phyloP scores from a whole-genome alignment of 1,284 basidiomycete genomes.

The Phlebopus sp. region DNA sequence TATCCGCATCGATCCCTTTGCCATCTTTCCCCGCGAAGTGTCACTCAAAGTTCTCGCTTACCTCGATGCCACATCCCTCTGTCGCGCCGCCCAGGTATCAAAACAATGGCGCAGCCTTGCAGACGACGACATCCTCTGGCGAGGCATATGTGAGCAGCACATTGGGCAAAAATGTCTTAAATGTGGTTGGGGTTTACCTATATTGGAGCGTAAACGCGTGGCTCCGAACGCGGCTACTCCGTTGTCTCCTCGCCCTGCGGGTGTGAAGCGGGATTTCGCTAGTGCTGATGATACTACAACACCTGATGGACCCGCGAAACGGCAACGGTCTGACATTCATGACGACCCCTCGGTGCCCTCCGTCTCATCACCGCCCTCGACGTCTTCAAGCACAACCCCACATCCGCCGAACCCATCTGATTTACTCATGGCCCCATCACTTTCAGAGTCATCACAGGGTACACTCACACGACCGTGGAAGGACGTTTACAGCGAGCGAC shows the following conservation, averaged over 20 bases:
- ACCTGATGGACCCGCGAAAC: conserved; percentile 45
- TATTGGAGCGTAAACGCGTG: conserved; percentile 75
- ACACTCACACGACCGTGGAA: conserved; percentile 90
- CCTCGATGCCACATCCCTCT: conserved; percentile 94
- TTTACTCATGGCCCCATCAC: conserved; percentile 10
- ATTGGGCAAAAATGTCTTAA: conserved; percentile 97
- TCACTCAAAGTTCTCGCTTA: conserved; percentile 87
- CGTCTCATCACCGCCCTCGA: conserved; percentile 19
- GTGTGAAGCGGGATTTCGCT: conserved; percentile 40
- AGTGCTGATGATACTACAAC: conserved; percentile 19
- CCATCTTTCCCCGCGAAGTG: conserved; percentile 88
- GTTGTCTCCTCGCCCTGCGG: conserved; percentile 25
- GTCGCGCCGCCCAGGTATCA: conserved; percentile 93
- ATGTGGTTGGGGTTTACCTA: conserved; percentile 96
- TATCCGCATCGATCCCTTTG: conserved; percentile 95
- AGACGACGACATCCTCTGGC: conserved; percentile 96
- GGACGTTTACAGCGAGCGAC: conserved; percentile 96
- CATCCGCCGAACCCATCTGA: conserved; percentile 12
- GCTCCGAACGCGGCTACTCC: conserved; percentile 37
- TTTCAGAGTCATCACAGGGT: conserved; percentile 5
- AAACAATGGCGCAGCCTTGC: conserved; percentile 86
- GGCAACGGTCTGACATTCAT: conserved; percentile 40
- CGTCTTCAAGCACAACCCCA: conserved; percentile 9
- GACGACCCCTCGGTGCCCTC: conserved; percentile 6
- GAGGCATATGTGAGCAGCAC: conserved; percentile 97